Conservation (phyloP, 2,329 filamentous ascomycete species). For the Pseudogymnoascus sp. region DNA sequence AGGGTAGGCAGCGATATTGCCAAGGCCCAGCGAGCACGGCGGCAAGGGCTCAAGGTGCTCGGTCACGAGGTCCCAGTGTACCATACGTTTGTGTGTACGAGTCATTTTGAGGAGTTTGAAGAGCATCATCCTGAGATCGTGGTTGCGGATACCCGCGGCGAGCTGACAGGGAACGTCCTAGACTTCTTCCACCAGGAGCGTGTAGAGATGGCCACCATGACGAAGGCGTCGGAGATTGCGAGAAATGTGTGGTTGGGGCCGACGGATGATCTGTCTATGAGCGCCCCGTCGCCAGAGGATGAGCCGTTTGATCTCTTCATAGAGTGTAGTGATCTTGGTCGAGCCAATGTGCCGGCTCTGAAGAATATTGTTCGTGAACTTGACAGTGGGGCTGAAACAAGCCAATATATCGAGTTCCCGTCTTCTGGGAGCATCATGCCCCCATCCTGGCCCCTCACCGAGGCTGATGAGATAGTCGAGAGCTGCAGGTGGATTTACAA, state of each 20-base stretch:
- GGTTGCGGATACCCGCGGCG: slow-evolving; percentile 63
- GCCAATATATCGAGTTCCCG: slow-evolving; percentile 65
- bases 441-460: slow-evolving; percentile 72
- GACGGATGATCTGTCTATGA: slow-evolving; percentile 58
- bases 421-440: slow-evolving; percentile 89
- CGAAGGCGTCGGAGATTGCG: slow-evolving; percentile 78
- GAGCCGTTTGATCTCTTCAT: slow-evolving; percentile 75
- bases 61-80: slow-evolving; percentile 55
- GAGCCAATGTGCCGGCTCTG: slow-evolving; percentile 63
- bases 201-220: slow-evolving; percentile 89
- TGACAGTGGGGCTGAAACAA: slow-evolving; percentile 35
- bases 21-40: slow-evolving; percentile 60
- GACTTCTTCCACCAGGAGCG: slow-evolving; percentile 89
- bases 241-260: slow-evolving; percentile 86
- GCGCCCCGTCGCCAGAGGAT: slow-evolving; percentile 42
- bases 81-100: slow-evolving; percentile 72
- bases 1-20: slow-evolving; percentile 64
- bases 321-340: slow-evolving; percentile 79
- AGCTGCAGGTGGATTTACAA: slow-evolving; percentile 87
- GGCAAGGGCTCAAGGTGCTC: slow-evolving; percentile 18
- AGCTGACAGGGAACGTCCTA: slow-evolving; percentile 67
- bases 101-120: slow-evolving; percentile 66
- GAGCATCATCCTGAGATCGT: slow-evolving; percentile 62
- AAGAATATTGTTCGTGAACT: slow-evolving; percentile 51
- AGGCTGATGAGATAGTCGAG: slow-evolving; percentile 76